Base-by-base conservation (phyloP, 192 early-diverging fungal species). In the Coemansia sp. region DNA sequence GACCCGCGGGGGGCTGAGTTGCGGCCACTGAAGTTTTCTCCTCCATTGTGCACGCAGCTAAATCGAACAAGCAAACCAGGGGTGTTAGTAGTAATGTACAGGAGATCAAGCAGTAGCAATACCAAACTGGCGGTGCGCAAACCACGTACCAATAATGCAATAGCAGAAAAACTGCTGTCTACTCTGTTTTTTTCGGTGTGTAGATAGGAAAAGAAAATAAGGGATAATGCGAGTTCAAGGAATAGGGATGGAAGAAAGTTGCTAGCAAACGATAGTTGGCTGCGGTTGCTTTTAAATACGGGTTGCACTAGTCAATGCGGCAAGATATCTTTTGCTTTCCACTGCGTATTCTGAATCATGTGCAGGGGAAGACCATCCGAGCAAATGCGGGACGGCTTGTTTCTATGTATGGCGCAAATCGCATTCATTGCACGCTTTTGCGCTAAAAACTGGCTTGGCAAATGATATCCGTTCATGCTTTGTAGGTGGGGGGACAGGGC, bases 41-140 rank as follows among this genome's bases (percentile, higher is more conserved):
- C 22, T 26, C 29, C 61, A 63, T 63, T 35, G 18, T 59, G 18
- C 43, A 47, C 43, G 24, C 9, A 24, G 41, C 57, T 59, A 59
- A 41, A 59, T 20, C 19, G 8, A 49, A 18, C 48, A 49, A 49
- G 48, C n/a, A 49, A 9, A 22, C 0, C 16, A 49, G 8, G 8
- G 18, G 8, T n/a, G 19, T 49, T 49, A 49, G 48, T 7, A 20
- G 8, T 49, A 19, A 19, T 49, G 48, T 18, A 9, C 0, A 8
- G 19, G 48, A 49, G n/a, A n/a, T 49, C 48, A 19, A 19, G 32
- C 4, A 32, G 24, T 18, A 9, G 16, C 13, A 20, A 20, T n/a
- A 49, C 48, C 20, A 20, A 19, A 49, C 18, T 18, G 48, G 18
- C 19, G n/a, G 48, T 18, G 9, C 13, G 13, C 18, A 20, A 22